Evolutionary conservation across 306 rosid species (phyloP).

Genomic region (Begonia peltatifolia): DNA sequence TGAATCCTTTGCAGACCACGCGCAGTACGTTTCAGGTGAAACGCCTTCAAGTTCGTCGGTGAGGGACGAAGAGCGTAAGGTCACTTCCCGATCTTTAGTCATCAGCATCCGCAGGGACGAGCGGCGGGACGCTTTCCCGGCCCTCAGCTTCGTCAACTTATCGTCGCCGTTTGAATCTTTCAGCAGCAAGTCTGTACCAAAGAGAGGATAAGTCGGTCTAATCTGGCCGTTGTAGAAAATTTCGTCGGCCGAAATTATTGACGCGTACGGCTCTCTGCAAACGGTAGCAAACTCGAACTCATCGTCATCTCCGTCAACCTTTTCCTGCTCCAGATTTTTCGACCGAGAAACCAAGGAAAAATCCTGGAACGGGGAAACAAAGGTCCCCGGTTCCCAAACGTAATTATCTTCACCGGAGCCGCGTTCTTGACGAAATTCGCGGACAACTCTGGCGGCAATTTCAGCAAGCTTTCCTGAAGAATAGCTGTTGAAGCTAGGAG

Average conservation of each 20-base stretch:
- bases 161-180: conserved; percentile 1
- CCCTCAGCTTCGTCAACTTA: conserved; percentile 2
- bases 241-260: conserved; percentile 65
- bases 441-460: conserved; percentile 60
- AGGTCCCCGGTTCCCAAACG: conserved; percentile 4
- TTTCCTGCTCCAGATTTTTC: neutral
- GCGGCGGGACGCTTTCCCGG: conserved; percentile 19
- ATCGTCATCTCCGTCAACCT: conserved; percentile 4
- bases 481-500: conserved; percentile 65
- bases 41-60: conserved; percentile 39
- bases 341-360: neutral
- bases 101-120: conserved; percentile 49
- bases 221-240: conserved; percentile 76
- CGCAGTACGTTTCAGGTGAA: conserved; percentile 39
- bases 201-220: conserved; percentile 48
- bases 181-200: conserved; percentile 26
- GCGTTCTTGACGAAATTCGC: conserved; percentile 28
- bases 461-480: conserved; percentile 47
- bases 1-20: conserved; percentile 42
- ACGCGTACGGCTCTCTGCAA: conserved; percentile 19
- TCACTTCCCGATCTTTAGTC: conserved; percentile 52
- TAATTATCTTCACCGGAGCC: conserved; percentile 14
- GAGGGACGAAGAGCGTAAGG: conserved; percentile 53
- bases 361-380: conserved; percentile 1
- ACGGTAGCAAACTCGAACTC: conserved; percentile 57